These are phyloP conservation scores for Vitis rotundifolia DNA, from an alignment of 164 flowering plant species.

Conservation along the genomic window DNA sequence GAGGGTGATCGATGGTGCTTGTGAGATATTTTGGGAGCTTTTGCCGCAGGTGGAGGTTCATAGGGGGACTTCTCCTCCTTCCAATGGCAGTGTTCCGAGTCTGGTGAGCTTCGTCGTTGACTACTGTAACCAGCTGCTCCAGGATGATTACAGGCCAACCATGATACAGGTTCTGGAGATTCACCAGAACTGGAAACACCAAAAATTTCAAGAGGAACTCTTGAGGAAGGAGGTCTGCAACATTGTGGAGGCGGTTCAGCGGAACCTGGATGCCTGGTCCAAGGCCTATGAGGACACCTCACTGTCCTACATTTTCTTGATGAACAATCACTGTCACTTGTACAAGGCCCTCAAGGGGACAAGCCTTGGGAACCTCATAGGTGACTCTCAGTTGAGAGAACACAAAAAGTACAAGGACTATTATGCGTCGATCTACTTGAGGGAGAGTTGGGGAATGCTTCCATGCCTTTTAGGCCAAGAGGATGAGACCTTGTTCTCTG, in stretches of 20 bases:
- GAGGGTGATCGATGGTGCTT: conserved; percentile 28
- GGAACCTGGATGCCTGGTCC: conserved; percentile 56
- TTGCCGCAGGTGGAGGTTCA: conserved; percentile 51
- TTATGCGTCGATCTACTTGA: conserved; percentile 34
- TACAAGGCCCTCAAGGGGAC: conserved; percentile 34
- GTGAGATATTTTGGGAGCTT: conserved; percentile 48
- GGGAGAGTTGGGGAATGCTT: conserved; percentile 58
- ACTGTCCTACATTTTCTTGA: conserved; percentile 51
- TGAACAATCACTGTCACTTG: conserved; percentile 54
- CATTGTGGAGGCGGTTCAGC: conserved; percentile 38
- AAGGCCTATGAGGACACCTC: conserved; percentile 33
- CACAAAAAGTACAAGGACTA: conserved; percentile 45
- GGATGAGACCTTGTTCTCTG: conserved; percentile 12
- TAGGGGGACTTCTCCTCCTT: conserved; percentile 44
- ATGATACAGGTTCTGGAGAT: conserved; percentile 45
- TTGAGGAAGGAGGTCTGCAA: conserved; percentile 25
- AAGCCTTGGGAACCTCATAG: conserved; percentile 45
- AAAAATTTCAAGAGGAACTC: conserved; percentile 29
- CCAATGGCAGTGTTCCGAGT: conserved; percentile 51
- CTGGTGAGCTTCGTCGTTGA: conserved; percentile 54
- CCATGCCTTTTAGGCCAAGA: conserved; percentile 25
- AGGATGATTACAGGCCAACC: conserved; percentile 36
- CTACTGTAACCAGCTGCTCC: conserved; percentile 49
- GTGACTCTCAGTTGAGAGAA: conserved; percentile 41
- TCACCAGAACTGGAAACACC: conserved; percentile 44